Evolutionary conservation across 2,329 filamentous ascomycete species (phyloP).

Genomic region (Neofusicoccum umdonicola): DNA sequence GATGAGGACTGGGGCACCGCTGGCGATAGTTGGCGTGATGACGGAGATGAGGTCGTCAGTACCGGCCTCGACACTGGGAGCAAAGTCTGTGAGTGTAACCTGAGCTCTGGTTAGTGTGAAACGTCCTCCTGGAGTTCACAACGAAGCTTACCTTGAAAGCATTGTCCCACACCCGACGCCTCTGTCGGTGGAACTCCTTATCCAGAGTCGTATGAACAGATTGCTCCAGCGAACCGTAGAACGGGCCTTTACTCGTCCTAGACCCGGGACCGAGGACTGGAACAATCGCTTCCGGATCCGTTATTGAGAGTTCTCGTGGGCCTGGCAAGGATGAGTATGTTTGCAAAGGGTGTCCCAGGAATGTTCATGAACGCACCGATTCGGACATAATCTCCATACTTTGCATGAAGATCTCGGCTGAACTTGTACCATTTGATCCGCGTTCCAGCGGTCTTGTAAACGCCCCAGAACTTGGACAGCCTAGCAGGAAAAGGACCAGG

Average conservation of each 20-base stretch:
- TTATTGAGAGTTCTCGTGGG: slow-evolving; percentile 27
- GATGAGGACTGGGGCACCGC: slow-evolving; percentile 30
- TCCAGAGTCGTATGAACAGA: slow-evolving; percentile 3
- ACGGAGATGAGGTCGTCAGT: slow-evolving; percentile 26
- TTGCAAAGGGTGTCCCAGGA: background rate
- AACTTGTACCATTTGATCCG: background rate
- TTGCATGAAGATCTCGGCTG: background rate
- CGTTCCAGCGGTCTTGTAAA: background rate
- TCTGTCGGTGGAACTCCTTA: background rate
- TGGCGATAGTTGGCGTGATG: slow-evolving; percentile 20
- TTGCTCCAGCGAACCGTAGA: slow-evolving; percentile 7
- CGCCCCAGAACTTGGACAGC: slow-evolving; percentile 14
- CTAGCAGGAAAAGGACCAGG: slow-evolving; percentile 3
- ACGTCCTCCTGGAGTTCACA: too few relatives aligned
- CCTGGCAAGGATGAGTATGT: slow-evolving; percentile 17
- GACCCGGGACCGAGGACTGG: background rate
- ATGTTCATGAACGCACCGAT: background rate
- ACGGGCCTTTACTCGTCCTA: slow-evolving; percentile 7
- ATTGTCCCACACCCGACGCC: slow-evolving; percentile 8
- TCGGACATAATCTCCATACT: slow-evolving; percentile 18
- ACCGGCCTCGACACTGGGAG: slow-evolving; percentile 25
- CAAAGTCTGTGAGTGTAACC: slow-evolving; percentile 24
- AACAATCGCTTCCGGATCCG: slow-evolving; percentile 25
- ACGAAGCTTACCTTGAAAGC: slow-evolving; percentile 18
- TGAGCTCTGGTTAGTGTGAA: background rate